Evolutionary conservation across 352 stramenopile genomes (phyloP).

Genomic region (Globisporangium irregulare): DNA sequence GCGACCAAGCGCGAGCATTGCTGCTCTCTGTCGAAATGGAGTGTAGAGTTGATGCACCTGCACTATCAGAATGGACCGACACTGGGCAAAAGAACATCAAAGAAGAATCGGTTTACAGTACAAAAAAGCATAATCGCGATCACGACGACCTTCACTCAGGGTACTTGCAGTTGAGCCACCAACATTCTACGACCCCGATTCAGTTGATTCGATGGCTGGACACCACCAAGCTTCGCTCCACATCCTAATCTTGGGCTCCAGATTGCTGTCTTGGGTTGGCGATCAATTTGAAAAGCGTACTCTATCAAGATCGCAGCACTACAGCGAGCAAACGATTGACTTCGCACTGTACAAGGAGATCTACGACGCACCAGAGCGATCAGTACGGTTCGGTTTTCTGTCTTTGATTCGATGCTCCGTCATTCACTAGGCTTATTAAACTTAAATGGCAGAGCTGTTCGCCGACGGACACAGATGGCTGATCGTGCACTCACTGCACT

Average conservation of each 20-base stretch:
- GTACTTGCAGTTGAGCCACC: not conserved
- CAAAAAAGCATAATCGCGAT: not conserved
- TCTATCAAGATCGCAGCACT: too few relatives aligned
- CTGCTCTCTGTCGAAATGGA: too few relatives aligned
- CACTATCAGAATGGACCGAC: not conserved
- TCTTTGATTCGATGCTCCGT: not conserved
- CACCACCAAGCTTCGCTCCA: too few relatives aligned
- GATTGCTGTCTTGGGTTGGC: too few relatives aligned
- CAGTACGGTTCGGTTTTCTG: not conserved
- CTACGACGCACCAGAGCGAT: not conserved
- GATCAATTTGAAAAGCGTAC: too few relatives aligned
- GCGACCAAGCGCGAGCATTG: not conserved
- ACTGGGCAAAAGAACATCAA: not conserved
- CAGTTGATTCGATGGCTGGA: not conserved
- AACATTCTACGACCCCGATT: not conserved
- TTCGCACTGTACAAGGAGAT: not conserved
- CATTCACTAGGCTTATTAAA: not conserved
- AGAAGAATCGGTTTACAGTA: not conserved
- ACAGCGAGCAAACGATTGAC: too few relatives aligned
- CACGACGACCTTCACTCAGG: not conserved
- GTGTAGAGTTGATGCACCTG: not conserved
- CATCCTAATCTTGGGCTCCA: too few relatives aligned
- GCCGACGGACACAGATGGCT: constrained; percentile 68
- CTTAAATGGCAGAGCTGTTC: constrained; percentile 7
- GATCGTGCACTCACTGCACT: constrained; percentile 74